phyloP scores from a whole-genome alignment of 805 yeast species.

The Saccharomycopsis sp. region DNA sequence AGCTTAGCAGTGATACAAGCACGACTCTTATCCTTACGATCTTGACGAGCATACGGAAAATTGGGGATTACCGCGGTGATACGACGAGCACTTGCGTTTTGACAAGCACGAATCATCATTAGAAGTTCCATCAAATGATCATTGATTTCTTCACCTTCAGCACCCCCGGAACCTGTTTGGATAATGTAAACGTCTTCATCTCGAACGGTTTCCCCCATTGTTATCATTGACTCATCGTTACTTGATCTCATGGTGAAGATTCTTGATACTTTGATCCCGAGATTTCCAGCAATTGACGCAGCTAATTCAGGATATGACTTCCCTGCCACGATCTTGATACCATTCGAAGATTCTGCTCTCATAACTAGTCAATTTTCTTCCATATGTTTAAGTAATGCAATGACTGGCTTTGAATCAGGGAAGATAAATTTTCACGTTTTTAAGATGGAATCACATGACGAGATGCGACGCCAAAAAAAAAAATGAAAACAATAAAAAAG shows the following conservation, averaged over 20 bases:
- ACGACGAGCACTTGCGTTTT: constrained; percentile 75
- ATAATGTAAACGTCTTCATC: constrained; percentile 79
- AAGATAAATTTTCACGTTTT: too few species aligned
- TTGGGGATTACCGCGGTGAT: constrained; percentile 79
- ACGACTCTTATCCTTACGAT: constrained; percentile 75
- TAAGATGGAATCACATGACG: too few species aligned
- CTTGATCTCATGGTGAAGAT: constrained; percentile 59
- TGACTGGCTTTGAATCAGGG: too few species aligned
- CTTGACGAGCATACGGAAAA: constrained; percentile 87
- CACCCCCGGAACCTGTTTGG: constrained; percentile 61
- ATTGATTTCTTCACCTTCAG: constrained; percentile 37
- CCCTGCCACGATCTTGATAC: constrained; percentile 60
- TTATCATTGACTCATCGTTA: constrained; percentile 67
- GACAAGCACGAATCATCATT: constrained; percentile 77
- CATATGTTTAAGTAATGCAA: too few species aligned
- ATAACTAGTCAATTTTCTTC: not conserved
- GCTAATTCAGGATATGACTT: constrained; percentile 65
- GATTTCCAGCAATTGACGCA: constrained; percentile 55
- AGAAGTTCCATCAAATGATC: constrained; percentile 68
- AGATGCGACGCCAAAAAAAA: too few species aligned
- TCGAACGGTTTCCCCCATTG: constrained; percentile 75
- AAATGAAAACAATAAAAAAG: too few species aligned
- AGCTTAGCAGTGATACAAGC: constrained; percentile 83
- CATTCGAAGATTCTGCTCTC: constrained; percentile 41
- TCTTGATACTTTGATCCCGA: constrained; percentile 56